A percentile compares a stretch with the other conserved stretches of the same genome.
Evolutionary conservation across 2,329 filamentous ascomycete species (phyloP).

Genomic region (Neoscytalidium dimidiatum): DNA sequence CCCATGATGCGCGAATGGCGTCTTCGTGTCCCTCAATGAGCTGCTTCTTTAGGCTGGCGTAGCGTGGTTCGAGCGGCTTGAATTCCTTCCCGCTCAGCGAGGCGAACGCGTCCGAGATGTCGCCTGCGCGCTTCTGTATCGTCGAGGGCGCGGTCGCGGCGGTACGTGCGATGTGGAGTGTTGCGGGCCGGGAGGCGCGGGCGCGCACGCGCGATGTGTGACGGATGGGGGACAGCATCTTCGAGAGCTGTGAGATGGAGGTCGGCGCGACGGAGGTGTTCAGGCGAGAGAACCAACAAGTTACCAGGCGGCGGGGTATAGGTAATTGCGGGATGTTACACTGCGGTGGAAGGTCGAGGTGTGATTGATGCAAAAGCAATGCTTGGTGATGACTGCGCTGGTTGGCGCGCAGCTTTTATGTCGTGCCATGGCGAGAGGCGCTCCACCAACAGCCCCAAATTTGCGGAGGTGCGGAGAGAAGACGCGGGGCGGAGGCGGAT

Average conservation of each 20-base stretch:
- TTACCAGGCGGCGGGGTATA: too few species aligned
- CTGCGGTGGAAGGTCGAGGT: background rate
- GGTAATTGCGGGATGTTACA: background rate
- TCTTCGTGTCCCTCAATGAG: conserved; percentile 52
- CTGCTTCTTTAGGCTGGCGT: conserved; percentile 47
- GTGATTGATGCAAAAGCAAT: background rate
- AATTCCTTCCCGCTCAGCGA: conserved; percentile 51
- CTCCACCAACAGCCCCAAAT: background rate
- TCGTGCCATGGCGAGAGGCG: background rate
- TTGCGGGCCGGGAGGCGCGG: background rate
- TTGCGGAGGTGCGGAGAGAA: conserved; percentile 14
- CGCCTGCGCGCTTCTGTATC: conserved; percentile 47
- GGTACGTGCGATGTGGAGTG: conserved; percentile 24
- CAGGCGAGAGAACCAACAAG: too few species aligned
- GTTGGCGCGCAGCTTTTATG: conserved; percentile 1
- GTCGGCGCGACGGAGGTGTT: background rate
- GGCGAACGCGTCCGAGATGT: conserved; percentile 54
- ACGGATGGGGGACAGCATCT: conserved; percentile 33
- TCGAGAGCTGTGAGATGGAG: conserved; percentile 10
- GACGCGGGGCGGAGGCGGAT: background rate
- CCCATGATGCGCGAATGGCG: conserved; percentile 48
- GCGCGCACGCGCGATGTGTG: conserved; percentile 25
- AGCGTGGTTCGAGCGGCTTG: conserved; percentile 46
- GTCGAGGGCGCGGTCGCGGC: conserved; percentile 24
- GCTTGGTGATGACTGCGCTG: background rate